phyloP scores from a whole-genome alignment of 2,329 filamentous ascomycete species.

The Colletotrichum sp. region DNA sequence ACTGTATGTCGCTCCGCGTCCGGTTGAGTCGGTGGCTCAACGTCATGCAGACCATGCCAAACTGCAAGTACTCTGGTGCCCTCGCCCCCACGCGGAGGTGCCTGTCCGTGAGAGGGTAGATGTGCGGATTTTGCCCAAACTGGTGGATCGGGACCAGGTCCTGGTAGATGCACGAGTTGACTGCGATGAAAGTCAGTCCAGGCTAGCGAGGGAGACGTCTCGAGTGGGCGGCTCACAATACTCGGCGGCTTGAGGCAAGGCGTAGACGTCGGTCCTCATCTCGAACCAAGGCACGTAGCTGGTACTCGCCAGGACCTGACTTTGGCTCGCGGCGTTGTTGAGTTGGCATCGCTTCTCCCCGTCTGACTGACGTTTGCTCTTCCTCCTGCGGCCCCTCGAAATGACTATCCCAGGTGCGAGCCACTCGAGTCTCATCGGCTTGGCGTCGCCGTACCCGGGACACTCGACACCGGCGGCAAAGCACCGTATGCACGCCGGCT shows the following conservation, averaged over 20 bases:
- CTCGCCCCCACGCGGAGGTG: background rate
- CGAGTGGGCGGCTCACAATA: background rate
- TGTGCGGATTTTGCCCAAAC: constrained; percentile 26
- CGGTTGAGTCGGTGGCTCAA: constrained; percentile 37
- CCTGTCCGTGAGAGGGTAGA: constrained; percentile 27
- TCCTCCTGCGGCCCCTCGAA: background rate
- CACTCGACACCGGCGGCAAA: background rate
- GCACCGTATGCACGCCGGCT: background rate
- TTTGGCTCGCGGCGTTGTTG: background rate
- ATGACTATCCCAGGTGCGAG: background rate
- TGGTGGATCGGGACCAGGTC: background rate
- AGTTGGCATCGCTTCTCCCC: background rate
- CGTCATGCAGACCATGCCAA: constrained; percentile 32
- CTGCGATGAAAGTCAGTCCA: background rate
- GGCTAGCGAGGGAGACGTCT: background rate
- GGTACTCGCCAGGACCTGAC: background rate
- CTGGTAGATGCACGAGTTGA: background rate
- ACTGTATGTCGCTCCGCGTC: constrained; percentile 14
- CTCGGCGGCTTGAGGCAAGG: background rate
- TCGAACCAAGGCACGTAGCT: background rate
- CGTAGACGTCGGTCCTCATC: background rate
- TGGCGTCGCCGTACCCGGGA: background rate
- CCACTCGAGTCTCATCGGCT: background rate
- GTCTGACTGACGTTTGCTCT: background rate
- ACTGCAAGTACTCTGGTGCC: background rate